These are phyloP conservation scores for Aspergillus baeticus DNA, from an alignment of 495 filamentous ascomycete genomes.

Conservation along the genomic window DNA sequence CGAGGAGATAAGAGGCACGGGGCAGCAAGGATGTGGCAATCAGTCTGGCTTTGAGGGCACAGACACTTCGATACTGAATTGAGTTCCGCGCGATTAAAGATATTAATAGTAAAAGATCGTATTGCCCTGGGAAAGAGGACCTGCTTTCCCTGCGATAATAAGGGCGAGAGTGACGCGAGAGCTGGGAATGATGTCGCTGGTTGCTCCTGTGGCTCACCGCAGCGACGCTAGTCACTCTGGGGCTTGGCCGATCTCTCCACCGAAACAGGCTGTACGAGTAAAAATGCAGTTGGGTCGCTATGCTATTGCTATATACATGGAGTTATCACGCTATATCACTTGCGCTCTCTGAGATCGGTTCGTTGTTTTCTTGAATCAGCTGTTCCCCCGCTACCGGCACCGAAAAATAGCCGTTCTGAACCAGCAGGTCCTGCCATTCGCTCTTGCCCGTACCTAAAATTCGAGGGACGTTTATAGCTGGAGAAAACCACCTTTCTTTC, in stretches of 20 bases:
- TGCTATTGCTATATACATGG: neutral
- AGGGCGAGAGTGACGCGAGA: neutral
- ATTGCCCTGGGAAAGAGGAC: conserved; percentile 7
- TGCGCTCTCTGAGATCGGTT: conserved; percentile 12
- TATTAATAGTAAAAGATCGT: neutral
- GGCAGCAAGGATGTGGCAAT: neutral
- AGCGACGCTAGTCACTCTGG: conserved; percentile 1
- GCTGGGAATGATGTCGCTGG: conserved; percentile 8
- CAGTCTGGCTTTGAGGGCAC: neutral
- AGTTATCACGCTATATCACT: conserved; percentile 14
- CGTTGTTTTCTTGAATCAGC: conserved; percentile 1
- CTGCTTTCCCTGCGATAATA: conserved; percentile 15
- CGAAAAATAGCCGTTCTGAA: conserved; percentile 35
- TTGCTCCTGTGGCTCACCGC: conserved; percentile 5
- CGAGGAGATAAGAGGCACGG: conserved; percentile 17
- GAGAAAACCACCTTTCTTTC: conserved; percentile 77
- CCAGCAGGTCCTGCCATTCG: conserved; percentile 57
- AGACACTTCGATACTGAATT: neutral
- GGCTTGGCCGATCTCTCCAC: conserved; percentile 5
- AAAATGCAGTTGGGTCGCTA: neutral
- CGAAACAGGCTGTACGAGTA: no score
- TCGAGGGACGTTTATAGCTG: conserved; percentile 56
- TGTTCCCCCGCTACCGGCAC: conserved; percentile 7
- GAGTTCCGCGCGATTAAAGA: neutral
- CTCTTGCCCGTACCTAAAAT: conserved; percentile 66